Base-by-base conservation (phyloP, 1,284 basidiomycete species). In the Pulveroboletus ridleyi region DNA sequence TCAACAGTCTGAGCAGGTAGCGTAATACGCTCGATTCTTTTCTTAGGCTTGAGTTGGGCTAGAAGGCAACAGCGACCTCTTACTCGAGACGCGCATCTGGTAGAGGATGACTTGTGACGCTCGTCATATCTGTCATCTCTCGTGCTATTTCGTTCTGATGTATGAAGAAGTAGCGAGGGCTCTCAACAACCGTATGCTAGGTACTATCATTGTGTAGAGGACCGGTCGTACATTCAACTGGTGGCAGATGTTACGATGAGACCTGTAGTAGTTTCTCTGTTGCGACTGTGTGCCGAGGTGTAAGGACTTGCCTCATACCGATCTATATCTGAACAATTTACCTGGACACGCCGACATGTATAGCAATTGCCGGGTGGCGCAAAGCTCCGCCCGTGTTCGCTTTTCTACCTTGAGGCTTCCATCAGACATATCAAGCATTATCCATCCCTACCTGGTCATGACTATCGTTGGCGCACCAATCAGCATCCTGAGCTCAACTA, bases 1-100 rank as follows among this genome's bases (percentile, higher is more conserved):
- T 99, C 81, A 99, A 99, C 89, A 93, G 91, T 74, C 87, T 99
- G 71, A 92, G 91, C 81, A 89, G 96, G 78, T 97, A 99, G 85
- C 89, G 96, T 75, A 94, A 95, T 68, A 97, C 95, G 25, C 89
- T 98, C 68, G 97, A 98, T 81, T 85, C 88, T 66, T 96, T 96
- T 88, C 83, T 97, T 76, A 94, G 86, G 95, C 95, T 56, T 97
- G 95, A 80, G 81, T 97, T 63, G 95, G 95, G 20, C 81, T 98
- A 57, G 95, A 97, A 81, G 86, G 90, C 67, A 87, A 84, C 76
- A 87, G 83, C 59, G 95, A 97, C 77, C 81, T 98, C 73, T 81
- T 97, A 72, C 86, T 96, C 33, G 89, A 94, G 79, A 91, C 91
- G n/a, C 87, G 95, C 71, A 86, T 95, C 74, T 96, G 94, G 95